These are phyloP conservation scores for Umbelopsis ramanniana DNA, from an alignment of 192 early-diverging fungal genomes.

Conservation along the genomic window DNA sequence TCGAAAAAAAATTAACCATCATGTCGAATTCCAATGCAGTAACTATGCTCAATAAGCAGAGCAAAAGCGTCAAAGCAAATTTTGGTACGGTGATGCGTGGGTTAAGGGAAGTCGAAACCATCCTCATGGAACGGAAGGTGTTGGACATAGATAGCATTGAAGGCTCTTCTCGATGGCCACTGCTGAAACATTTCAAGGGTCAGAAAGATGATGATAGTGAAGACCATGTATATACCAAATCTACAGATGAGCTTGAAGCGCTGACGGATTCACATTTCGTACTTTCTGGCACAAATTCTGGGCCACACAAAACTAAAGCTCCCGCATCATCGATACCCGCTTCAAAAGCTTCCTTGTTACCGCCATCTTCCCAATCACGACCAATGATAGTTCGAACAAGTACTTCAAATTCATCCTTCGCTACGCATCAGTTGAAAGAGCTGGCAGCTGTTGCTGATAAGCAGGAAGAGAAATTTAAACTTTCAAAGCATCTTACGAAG, in stretches of 20 bases:
- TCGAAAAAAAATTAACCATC: background rate
- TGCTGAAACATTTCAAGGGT: background rate
- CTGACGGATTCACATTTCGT: background rate
- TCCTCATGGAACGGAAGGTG: background rate
- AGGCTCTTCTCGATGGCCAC: background rate
- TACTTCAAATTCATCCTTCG: background rate
- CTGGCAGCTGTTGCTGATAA: constrained; percentile 14
- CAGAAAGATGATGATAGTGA: background rate
- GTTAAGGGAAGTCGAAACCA: background rate
- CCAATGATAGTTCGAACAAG: background rate
- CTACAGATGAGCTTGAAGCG: background rate
- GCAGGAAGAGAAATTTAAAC: constrained; percentile 4
- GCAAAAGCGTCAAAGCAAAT: background rate
- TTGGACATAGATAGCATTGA: background rate
- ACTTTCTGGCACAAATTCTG: background rate
- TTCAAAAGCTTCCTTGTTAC: background rate
- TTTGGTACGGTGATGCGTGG: background rate
- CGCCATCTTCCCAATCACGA: background rate
- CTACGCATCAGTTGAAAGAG: background rate
- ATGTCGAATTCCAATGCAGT: background rate
- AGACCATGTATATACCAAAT: background rate
- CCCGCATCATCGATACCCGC: background rate
- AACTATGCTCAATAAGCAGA: background rate
- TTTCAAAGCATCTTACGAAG: background rate
- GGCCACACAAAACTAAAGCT: background rate